Percentiles rank a stretch among this genome's conserved stretches.
phyloP scores from a whole-genome alignment of 768 basidiomycete genomes.

The Collybia mongolica region DNA sequence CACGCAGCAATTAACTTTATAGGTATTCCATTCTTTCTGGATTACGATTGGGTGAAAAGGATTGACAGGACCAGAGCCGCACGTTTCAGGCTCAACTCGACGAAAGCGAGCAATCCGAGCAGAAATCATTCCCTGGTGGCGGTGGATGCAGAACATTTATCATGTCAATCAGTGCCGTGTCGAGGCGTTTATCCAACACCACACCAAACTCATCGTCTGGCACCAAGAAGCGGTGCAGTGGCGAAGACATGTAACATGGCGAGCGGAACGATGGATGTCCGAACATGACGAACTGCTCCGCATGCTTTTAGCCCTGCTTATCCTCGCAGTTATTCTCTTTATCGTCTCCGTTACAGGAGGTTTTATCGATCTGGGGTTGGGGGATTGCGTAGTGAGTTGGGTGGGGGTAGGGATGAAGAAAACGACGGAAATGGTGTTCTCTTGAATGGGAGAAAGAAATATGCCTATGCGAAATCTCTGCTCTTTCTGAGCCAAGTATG shows the following conservation, averaged over 20 bases:
- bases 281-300: constrained; percentile 3
- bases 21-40: constrained; percentile 2
- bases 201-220: background rate
- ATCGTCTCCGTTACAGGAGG: background rate
- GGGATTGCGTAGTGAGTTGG: background rate
- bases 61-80: constrained; percentile 1
- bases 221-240: background rate
- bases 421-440: too few relatives aligned
- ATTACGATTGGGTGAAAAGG: background rate
- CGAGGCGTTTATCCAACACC: background rate
- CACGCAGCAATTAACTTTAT: constrained; percentile 16
- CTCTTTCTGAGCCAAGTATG: too few relatives aligned
- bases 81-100: background rate
- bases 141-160: background rate
- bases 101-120: constrained; percentile 4
- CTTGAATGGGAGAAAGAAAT: too few relatives aligned
- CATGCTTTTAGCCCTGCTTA: constrained; percentile 1
- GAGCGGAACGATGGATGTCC: background rate
- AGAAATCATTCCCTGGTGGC: background rate
- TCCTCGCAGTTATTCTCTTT: constrained; percentile 2
- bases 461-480: too few relatives aligned
- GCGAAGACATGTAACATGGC: background rate
- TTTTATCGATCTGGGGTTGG: background rate
- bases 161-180: background rate
- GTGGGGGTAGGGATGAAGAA: background rate